Evolutionary conservation across 2,329 filamentous ascomycete genomes (phyloP), one percentile per base, ranked within the genome.

Genomic region (Septoria linicola): DNA sequence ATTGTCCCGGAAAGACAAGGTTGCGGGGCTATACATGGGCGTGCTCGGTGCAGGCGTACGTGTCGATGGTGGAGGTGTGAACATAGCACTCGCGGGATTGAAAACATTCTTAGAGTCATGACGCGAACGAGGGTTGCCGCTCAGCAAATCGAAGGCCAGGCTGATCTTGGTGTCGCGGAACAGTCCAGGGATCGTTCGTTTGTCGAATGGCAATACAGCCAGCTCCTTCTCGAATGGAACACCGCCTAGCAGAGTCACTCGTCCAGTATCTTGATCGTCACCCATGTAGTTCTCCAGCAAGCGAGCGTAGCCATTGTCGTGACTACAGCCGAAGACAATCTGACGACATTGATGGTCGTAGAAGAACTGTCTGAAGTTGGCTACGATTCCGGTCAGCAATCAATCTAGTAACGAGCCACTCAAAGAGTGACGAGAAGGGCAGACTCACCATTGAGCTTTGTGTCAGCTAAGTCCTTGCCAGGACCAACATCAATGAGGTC

Each of bases 401-500:
- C n/a, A n/a, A n/a, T n/a, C n/a, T n/a, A n/a, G n/a, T n/a, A n/a
- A n/a, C n/a, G n/a, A n/a, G n/a, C n/a, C n/a, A n/a, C n/a, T n/a
- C n/a, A n/a, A n/a, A n/a, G n/a, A n/a, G n/a, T n/a, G n/a, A n/a
- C n/a, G n/a, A n/a, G n/a, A n/a, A n/a, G n/a, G n/a, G 41, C 48
- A 46, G 32, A 43, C 41, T 8, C 32, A 43, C 41, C 27, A 11
- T 77, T 75, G 50, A 85, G 72, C 65, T 85, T 85, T 60, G 76
- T 77, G 58, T 79, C 77, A 16, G 78, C 77, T 16, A 77, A 76
- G 58, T 81, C 78, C 61, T 82, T 82, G 23, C 79, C 75, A 57
- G 78, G 74, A 6, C 81, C 78, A 13, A 80, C 79, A 62, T 85
- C 82, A 19, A 83, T 70, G 58, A 82, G 81, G 61, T 85, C 81